These are phyloP conservation scores for Lipomyces spencermartinsiae DNA, from an alignment of 805 yeast species.

Conservation along the genomic window DNA sequence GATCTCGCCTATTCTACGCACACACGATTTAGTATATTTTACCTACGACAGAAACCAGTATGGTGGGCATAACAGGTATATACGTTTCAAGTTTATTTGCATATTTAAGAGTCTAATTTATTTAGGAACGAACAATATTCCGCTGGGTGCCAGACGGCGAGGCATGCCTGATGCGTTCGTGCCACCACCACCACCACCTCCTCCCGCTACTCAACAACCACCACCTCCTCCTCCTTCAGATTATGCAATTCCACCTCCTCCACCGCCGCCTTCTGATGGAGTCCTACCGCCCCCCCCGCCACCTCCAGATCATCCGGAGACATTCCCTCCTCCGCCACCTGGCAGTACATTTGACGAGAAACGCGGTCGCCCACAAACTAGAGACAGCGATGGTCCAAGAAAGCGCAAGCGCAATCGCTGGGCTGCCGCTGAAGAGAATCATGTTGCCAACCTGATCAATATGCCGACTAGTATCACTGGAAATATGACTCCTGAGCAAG, in stretches of 20 bases:
- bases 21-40: background rate
- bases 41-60: constrained; percentile 5
- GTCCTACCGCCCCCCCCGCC: constrained; percentile 35
- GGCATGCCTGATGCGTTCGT: constrained; percentile 30
- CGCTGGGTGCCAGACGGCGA: constrained; percentile 35
- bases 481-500: constrained; percentile 73
- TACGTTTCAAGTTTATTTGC: background rate
- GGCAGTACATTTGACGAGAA: constrained; percentile 16
- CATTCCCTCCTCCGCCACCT: constrained; percentile 35
- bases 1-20: too few species aligned
- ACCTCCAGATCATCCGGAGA: constrained; percentile 6
- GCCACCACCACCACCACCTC: constrained; percentile 29
- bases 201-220: constrained; percentile 1
- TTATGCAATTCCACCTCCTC: constrained; percentile 25
- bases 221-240: constrained; percentile 14
- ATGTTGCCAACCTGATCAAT: constrained; percentile 40
- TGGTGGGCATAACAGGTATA: constrained; percentile 27
- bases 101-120: background rate
- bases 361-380: constrained; percentile 23
- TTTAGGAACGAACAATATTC: constrained; percentile 38
- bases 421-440: constrained; percentile 44
- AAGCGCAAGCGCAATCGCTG: constrained; percentile 42
- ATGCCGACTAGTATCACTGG: constrained; percentile 56
- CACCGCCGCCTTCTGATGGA: constrained; percentile 11
- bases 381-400: constrained; percentile 14